These are phyloP conservation scores for Calocera cornea DNA, from an alignment of 768 basidiomycete genomes.

Conservation along the genomic window DNA sequence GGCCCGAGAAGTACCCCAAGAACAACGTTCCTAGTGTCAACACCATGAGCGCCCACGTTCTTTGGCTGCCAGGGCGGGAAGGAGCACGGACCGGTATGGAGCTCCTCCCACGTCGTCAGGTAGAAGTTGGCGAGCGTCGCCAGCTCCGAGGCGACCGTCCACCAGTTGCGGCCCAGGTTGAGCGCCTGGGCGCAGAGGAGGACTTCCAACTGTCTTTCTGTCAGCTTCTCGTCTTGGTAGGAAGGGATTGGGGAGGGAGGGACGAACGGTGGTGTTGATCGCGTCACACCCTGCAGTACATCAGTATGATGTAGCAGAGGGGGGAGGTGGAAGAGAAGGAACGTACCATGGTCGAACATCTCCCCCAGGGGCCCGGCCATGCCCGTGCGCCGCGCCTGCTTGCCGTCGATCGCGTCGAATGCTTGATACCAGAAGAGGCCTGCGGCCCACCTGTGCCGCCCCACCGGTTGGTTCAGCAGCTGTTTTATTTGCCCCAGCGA, in stretches of 20 bases:
- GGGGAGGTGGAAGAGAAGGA: neutral
- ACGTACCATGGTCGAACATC: slow-evolving; percentile 90
- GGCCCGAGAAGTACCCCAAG: slow-evolving; percentile 87
- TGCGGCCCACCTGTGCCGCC: slow-evolving; percentile 52
- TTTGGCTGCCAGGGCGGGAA: neutral
- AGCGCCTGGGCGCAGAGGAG: slow-evolving; percentile 72
- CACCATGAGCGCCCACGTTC: neutral
- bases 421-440: slow-evolving; percentile 88
- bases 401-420: slow-evolving; percentile 81
- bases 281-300: slow-evolving; percentile 84
- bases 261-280: slow-evolving; percentile 75
- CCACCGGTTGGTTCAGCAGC: slow-evolving; percentile 3
- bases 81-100: slow-evolving; percentile 57
- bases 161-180: slow-evolving; percentile 89
- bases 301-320: neutral
- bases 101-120: slow-evolving; percentile 73
- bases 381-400: slow-evolving; percentile 87
- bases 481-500: slow-evolving; percentile 4
- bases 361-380: slow-evolving; percentile 98
- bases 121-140: slow-evolving; percentile 68
- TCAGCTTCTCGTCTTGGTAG: slow-evolving; percentile 6
- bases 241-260: neutral
- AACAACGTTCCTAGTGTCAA: slow-evolving; percentile 79
- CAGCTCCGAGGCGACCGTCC: slow-evolving; percentile 81
- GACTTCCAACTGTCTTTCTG: slow-evolving; percentile 55